Conservation (phyloP, 371 early-diverging fungal species). For the Syncephalastrum contaminatum region DNA sequence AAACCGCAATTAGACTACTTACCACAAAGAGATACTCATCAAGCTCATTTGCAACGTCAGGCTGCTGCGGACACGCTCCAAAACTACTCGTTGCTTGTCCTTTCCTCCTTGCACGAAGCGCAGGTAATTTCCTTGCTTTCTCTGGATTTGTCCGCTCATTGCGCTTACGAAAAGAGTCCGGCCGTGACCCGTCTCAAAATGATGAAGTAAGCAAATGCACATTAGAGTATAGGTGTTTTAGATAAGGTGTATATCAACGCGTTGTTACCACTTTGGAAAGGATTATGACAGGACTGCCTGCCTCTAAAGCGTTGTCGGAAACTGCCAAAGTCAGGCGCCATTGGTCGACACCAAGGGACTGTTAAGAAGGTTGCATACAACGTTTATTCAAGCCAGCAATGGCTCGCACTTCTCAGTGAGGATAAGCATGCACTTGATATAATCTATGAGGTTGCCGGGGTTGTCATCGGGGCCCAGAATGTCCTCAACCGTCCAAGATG, state of each 20-base stretch:
- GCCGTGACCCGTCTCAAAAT: slow-evolving; percentile 22
- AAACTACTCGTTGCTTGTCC: slow-evolving; percentile 14
- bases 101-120: slow-evolving; percentile 14
- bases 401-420: slow-evolving; percentile 34
- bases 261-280: slow-evolving; percentile 1
- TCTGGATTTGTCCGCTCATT: neutral
- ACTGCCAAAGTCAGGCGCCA: no score
- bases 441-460: slow-evolving; percentile 25
- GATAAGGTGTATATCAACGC: no score
- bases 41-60: slow-evolving; percentile 13
- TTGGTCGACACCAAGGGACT: no score
- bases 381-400: slow-evolving; percentile 1
- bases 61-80: slow-evolving; percentile 19
- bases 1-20: no score
- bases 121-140: slow-evolving; percentile 7
- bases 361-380: neutral
- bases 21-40: slow-evolving; percentile 10
- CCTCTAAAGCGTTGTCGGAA: no score
- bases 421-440: slow-evolving; percentile 34
- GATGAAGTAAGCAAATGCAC: slow-evolving; percentile 17
- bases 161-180: slow-evolving; percentile 7
- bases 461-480: slow-evolving; percentile 29
- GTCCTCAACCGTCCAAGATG: slow-evolving; percentile 35
- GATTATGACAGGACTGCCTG: neutral
- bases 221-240: no score